These are phyloP conservation scores for Friedmanniomyces endolithicus DNA, from an alignment of 495 filamentous ascomycete genomes.

Conservation along the genomic window DNA sequence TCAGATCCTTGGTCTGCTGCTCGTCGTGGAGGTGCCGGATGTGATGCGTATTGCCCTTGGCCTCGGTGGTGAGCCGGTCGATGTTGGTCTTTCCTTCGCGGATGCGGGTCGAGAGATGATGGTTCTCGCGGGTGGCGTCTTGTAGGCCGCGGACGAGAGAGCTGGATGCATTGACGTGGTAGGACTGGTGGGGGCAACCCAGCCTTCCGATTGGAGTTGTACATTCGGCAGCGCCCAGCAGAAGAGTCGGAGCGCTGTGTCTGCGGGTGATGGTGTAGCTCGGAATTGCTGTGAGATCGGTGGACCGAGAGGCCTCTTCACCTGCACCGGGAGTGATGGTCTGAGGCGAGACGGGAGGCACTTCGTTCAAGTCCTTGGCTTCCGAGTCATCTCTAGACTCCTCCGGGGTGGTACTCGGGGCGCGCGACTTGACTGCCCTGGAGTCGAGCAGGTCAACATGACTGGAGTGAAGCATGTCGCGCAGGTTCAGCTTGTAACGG, in stretches of 20 bases:
- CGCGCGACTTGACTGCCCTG: neutral
- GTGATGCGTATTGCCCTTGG: neutral
- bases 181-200: neutral
- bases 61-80: neutral
- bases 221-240: too few relatives aligned
- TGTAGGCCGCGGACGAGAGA: neutral
- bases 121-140: neutral
- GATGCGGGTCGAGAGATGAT: neutral
- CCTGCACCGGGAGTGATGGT: too few relatives aligned
- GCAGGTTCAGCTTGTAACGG: neutral
- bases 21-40: neutral
- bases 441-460: neutral
- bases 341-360: too few relatives aligned
- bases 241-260: too few relatives aligned
- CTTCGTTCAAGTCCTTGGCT: too few relatives aligned
- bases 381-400: too few relatives aligned
- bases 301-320: too few relatives aligned
- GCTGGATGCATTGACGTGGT: neutral
- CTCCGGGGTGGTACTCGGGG: too few relatives aligned
- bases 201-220: too few relatives aligned
- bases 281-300: too few relatives aligned
- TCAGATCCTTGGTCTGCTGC: neutral
- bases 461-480: neutral
- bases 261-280: too few relatives aligned
- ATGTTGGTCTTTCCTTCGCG: neutral